Evolutionary conservation across 352 stramenopile genomes (phyloP), one percentile per base, ranked within the genome.

Genomic region (Pythium angustatum): DNA sequence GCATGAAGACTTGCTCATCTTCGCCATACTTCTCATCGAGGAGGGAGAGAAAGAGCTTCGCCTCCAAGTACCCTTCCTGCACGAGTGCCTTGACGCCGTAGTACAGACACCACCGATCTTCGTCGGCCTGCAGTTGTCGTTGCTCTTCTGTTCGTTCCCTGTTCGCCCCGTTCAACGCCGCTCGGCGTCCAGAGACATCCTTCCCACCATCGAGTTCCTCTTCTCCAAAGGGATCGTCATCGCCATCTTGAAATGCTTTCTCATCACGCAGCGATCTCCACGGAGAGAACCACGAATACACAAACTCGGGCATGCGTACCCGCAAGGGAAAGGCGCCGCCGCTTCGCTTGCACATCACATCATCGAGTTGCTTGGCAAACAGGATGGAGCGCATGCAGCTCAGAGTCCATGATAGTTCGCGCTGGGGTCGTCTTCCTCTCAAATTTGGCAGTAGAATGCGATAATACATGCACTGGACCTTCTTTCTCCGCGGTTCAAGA

Each of bases 21-120:
- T 98, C 91, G 34, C 91, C 92, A 52, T 96, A 91, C 36, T 92
- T 97, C 58, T 98, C 92, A 49, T 98, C 93, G 0, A 98, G 75
- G 17, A 98, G 75, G 3, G 86, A 94, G 21, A 96, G 77, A 48
- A 98, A 98, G 0, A 98, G 66, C 50, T 93, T 94, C 0, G 91
- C 91, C 41, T 98, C 94, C 28, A 94, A 51, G 30, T 89, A 93
- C 11, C 94, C 90, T 58, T 94, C 79, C 15, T 88, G 77, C 0
- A 98, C 78, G 2, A 94, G 64, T 0, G 76, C 66, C 56, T 97
- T 96, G 30, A 96, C 85, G 0, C 93, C 93, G 54, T 98, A 98
- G 67, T 98, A 98, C 24, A 98, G 57, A 31, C 87, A 94, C 94
- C 94, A 98, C 0, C 93, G 78, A 40, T 96, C 83, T 66, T 97